Percentiles rank a stretch among this genome's conserved stretches.
Evolutionary conservation across 768 basidiomycete genomes (phyloP).

Genomic region (Porpolomopsis calyptriformis): DNA sequence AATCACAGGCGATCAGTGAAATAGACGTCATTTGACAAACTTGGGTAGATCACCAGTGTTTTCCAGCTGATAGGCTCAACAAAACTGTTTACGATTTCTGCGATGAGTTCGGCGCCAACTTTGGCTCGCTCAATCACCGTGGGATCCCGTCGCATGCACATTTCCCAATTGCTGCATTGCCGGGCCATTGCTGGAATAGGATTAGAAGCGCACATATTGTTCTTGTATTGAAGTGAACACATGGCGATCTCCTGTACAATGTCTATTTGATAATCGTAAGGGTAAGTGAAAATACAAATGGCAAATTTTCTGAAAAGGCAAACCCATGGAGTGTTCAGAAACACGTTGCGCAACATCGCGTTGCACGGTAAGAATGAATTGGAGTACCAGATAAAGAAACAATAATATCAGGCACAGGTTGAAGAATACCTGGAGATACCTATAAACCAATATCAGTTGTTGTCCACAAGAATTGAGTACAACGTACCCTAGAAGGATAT

Average conservation of each 20-base stretch:
- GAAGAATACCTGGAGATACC: constrained; percentile 92
- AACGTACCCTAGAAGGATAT: constrained; percentile 70
- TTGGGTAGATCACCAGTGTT: constrained; percentile 50
- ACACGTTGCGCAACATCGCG: constrained; percentile 83
- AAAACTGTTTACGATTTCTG: constrained; percentile 92
- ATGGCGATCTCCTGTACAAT: constrained; percentile 87
- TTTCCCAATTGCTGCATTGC: constrained; percentile 84
- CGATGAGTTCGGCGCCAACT: constrained; percentile 89
- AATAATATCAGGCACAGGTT: constrained; percentile 76
- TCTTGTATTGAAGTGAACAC: constrained; percentile 71
- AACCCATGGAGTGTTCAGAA: constrained; percentile 82
- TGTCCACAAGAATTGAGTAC: constrained; percentile 1
- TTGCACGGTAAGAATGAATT: constrained; percentile 84
- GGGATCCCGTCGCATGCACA: constrained; percentile 93
- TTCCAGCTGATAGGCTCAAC: constrained; percentile 98
- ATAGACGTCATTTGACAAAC: constrained; percentile 4
- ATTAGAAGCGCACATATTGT: constrained; percentile 68
- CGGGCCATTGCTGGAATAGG: constrained; percentile 82
- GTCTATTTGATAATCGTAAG: constrained; percentile 34
- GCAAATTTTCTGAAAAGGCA: constrained; percentile 16
- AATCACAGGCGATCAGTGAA: constrained; percentile 1
- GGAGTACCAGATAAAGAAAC: constrained; percentile 74
- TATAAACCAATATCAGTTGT: constrained; percentile 20
- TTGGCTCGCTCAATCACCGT: constrained; percentile 78
- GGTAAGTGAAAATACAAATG: background rate